Percentiles rank a stretch among this genome's conserved stretches.
Conservation (phyloP, 2,329 filamentous ascomycete species). For the Cordyceps pruinosa region DNA sequence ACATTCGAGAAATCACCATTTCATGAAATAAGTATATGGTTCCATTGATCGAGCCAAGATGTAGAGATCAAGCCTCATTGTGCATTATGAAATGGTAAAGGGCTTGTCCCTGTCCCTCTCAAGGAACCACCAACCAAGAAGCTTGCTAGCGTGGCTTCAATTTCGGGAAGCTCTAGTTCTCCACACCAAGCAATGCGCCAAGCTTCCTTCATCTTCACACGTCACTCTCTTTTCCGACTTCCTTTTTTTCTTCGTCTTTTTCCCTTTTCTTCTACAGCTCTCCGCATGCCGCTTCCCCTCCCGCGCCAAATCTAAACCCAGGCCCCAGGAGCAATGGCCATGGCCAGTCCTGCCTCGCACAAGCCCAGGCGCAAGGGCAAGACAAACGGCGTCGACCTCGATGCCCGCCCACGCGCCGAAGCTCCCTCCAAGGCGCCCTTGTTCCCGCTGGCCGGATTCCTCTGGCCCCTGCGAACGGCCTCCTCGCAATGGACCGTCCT, state of each 20-base stretch:
- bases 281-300: background rate
- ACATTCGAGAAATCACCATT: too few relatives aligned
- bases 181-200: slow-evolving; percentile 3
- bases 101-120: too few relatives aligned
- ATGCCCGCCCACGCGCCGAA: slow-evolving; percentile 27
- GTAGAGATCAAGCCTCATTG: too few relatives aligned
- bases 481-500: slow-evolving; percentile 88
- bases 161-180: slow-evolving; percentile 5
- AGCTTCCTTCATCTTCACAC: slow-evolving; percentile 9
- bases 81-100: too few relatives aligned
- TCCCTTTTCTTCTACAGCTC: background rate
- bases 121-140: too few relatives aligned
- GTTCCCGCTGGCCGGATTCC: slow-evolving; percentile 87
- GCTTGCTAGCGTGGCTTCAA: too few relatives aligned
- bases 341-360: slow-evolving; percentile 49
- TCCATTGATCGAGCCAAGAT: too few relatives aligned
- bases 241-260: background rate
- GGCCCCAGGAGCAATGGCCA: slow-evolving; percentile 26
- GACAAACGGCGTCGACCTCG: slow-evolving; percentile 38
- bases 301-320: background rate
- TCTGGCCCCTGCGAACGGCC: slow-evolving; percentile 82
- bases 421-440: slow-evolving; percentile 54
- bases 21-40: too few relatives aligned
- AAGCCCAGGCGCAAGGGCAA: slow-evolving; percentile 54
- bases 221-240: background rate